Percentiles rank a stretch among this genome's conserved stretches.
Conservation (phyloP, 805 yeast genomes). For the Teunomyces cretensis region DNA sequence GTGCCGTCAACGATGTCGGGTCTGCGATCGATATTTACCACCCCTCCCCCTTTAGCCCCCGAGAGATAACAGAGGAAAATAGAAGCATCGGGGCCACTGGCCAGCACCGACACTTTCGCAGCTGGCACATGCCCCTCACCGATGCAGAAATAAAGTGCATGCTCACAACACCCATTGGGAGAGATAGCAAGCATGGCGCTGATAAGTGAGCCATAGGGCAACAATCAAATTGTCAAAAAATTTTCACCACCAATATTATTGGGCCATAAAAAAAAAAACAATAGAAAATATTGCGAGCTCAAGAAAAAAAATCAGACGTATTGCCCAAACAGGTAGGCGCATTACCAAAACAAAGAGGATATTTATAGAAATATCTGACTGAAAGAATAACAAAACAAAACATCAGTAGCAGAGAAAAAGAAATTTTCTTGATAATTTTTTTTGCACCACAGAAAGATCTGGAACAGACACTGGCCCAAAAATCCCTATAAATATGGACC, state of each 20-base stretch:
- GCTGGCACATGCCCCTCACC: too few relatives aligned
- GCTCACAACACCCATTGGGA: neutral
- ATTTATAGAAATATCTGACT: neutral
- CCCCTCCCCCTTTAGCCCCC: too few relatives aligned
- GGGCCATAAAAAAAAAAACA: neutral
- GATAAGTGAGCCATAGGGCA: neutral
- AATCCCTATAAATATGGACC: conserved; percentile 7
- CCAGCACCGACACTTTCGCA: neutral
- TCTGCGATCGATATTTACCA: too few relatives aligned
- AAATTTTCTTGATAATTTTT: neutral
- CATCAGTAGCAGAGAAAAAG: neutral
- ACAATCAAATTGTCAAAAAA: neutral
- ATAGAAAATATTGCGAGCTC: neutral
- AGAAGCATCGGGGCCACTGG: too few relatives aligned
- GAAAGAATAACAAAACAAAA: neutral
- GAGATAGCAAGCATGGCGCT: neutral
- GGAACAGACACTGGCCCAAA: neutral
- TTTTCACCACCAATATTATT: neutral
- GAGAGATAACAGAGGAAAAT: too few relatives aligned
- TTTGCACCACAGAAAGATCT: neutral
- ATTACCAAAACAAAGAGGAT: neutral
- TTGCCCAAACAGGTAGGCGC: neutral
- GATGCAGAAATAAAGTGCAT: neutral
- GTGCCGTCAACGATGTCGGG: too few relatives aligned
- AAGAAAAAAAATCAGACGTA: too few relatives aligned